phyloP scores from a whole-genome alignment of 148 eudicot species.

The Heliosperma pusillum region DNA sequence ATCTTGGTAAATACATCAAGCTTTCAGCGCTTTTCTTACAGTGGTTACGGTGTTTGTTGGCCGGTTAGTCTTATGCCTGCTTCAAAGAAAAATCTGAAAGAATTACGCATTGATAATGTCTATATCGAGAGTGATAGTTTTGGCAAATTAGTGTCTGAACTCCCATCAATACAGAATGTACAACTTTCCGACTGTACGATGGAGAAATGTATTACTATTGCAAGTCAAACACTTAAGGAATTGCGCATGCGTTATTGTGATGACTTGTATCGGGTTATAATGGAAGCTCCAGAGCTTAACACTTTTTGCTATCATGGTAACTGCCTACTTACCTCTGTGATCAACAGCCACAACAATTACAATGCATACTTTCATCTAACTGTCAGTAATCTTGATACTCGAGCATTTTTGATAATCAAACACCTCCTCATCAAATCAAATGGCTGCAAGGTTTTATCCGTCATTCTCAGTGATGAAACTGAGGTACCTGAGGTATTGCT shows the following conservation, averaged over 20 bases:
- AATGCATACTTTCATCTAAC: not conserved
- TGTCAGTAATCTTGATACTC: not conserved
- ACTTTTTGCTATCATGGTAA: constrained; percentile 15
- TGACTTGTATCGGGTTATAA: no score
- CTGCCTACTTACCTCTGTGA: not conserved
- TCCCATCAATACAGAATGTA: not conserved
- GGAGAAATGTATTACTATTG: not conserved
- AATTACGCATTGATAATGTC: not conserved
- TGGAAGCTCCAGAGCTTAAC: not conserved
- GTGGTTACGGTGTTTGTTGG: not conserved
- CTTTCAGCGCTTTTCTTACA: not conserved
- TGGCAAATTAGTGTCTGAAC: constrained; percentile 5
- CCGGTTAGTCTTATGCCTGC: not conserved
- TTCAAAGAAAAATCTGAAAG: not conserved
- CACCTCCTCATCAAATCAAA: constrained; percentile 2
- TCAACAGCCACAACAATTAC: not conserved
- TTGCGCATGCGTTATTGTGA: not conserved
- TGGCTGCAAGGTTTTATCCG: constrained; percentile 1
- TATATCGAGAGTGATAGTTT: not conserved
- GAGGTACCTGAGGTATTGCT: constrained; percentile 1
- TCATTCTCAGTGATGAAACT: not conserved
- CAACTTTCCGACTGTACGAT: not conserved
- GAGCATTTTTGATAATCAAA: not conserved
- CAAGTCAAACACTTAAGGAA: not conserved
- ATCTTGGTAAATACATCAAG: constrained; percentile 4